Conservation (phyloP, 2,329 filamentous ascomycete species). For the Cercospora sp. region DNA sequence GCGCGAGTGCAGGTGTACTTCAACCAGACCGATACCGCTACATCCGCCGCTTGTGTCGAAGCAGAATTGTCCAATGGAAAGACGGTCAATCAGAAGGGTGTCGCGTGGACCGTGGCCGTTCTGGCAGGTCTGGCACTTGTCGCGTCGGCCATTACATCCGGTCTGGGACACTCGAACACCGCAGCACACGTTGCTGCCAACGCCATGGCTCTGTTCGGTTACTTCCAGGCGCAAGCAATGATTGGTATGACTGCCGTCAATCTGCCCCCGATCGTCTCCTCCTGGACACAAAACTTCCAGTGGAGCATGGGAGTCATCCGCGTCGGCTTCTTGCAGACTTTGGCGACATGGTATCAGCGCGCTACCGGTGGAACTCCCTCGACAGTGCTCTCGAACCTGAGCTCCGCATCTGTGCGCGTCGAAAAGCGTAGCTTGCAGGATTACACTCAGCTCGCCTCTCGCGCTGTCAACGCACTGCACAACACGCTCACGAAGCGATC, state of each 20-base stretch:
- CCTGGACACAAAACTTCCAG: constrained; percentile 97
- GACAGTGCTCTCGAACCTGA: constrained; percentile 72
- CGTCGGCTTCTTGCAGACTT: constrained; percentile 80
- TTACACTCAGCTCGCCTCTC: constrained; percentile 53
- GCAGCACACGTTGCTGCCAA: constrained; percentile 93
- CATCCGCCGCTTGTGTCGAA: constrained; percentile 80
- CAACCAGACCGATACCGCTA: constrained; percentile 65
- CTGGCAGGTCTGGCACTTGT: constrained; percentile 82
- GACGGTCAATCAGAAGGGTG: constrained; percentile 83
- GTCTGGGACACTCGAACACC: constrained; percentile 88
- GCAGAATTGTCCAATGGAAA: constrained; percentile 86
- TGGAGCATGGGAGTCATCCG: constrained; percentile 97
- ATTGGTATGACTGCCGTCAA: constrained; percentile 79
- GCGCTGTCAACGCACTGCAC: constrained; percentile 48
- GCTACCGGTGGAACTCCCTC: constrained; percentile 85
- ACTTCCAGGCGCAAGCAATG: constrained; percentile 93
- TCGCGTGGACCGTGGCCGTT: constrained; percentile 86
- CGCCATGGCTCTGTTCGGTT: constrained; percentile 88
- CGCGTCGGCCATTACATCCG: constrained; percentile 84
- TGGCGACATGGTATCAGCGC: constrained; percentile 95
- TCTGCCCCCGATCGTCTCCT: constrained; percentile 81
- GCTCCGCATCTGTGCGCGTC: constrained; percentile 78
- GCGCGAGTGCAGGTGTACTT: constrained; percentile 80
- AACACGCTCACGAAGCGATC: constrained; percentile 48
- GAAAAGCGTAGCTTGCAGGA: constrained; percentile 63